Percentiles rank a stretch among this genome's conserved stretches.
phyloP scores from a whole-genome alignment of 257 asterid species.

The Solanum chiquidenum region DNA sequence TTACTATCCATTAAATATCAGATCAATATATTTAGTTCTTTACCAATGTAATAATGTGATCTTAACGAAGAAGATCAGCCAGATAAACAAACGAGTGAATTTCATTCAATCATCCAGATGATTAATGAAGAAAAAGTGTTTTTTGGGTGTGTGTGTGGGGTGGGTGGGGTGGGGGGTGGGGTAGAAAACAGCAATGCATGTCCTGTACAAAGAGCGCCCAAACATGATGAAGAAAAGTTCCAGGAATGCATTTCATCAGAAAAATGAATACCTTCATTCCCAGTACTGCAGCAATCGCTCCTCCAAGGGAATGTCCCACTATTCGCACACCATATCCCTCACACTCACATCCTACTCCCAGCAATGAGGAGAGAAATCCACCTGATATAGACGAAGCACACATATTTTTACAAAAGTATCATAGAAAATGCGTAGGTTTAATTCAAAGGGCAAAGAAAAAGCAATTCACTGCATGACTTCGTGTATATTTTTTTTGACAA shows the following conservation, averaged over 20 bases:
- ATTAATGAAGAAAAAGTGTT: neutral
- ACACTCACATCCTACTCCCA: conserved; percentile 18
- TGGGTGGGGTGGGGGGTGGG: no score
- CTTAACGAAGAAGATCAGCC: neutral
- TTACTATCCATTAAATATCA: neutral
- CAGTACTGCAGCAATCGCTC: conserved; percentile 20
- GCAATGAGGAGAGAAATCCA: conserved; percentile 19
- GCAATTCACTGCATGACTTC: neutral
- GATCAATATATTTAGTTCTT: neutral
- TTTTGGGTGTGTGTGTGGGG: neutral
- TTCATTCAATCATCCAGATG: neutral
- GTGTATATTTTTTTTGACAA: neutral
- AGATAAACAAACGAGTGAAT: neutral
- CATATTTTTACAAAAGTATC: neutral
- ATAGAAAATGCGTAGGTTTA: neutral
- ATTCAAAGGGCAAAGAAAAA: neutral
- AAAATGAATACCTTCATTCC: conserved; percentile 12
- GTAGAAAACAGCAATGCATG: neutral
- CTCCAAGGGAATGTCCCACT: conserved; percentile 33
- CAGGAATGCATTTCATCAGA: neutral
- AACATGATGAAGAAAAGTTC: neutral
- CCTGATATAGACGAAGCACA: neutral
- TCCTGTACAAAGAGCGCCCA: neutral
- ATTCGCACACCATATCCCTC: conserved; percentile 17
- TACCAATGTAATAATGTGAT: neutral